Evolutionary conservation across 345 rosid species (phyloP).

Genomic region (Toxicodendron radicans): DNA sequence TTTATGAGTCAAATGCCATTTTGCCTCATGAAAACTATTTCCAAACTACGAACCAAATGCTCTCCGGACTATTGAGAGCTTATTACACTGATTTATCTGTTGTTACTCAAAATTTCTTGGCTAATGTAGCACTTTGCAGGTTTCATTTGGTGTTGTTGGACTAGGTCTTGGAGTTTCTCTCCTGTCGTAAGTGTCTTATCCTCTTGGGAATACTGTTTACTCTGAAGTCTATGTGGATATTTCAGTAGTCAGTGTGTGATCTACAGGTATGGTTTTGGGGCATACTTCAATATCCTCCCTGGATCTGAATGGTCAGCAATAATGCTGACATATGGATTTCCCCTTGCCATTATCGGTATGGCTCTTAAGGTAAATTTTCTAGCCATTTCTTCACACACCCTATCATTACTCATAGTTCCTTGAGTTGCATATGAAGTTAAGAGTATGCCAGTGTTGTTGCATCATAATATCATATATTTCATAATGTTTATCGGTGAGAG

Average conservation of each 20-base stretch:
- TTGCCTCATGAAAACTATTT: no score
- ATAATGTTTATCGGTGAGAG: neutral
- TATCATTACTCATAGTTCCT: neutral
- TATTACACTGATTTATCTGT: no score
- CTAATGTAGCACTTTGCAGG: constrained; percentile 41
- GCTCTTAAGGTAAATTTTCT: constrained; percentile 77
- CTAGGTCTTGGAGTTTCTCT: constrained; percentile 77
- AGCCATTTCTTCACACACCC: neutral
- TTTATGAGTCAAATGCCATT: no score
- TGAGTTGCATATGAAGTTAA: constrained; percentile 5
- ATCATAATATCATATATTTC: neutral
- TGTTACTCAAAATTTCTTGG: no score
- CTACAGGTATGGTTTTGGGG: constrained; percentile 89
- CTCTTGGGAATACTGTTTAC: neutral
- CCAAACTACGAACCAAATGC: no score
- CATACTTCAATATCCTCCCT: constrained; percentile 87
- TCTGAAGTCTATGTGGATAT: constrained; percentile 13
- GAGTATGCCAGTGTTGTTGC: neutral
- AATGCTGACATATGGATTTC: constrained; percentile 95
- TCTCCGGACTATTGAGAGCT: no score
- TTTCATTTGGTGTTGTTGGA: constrained; percentile 91
- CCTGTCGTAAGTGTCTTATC: constrained; percentile 60
- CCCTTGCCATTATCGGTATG: constrained; percentile 97
- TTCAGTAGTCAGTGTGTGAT: constrained; percentile 13
- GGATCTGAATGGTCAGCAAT: constrained; percentile 98